Evolutionary conservation across 306 rosid species (phyloP), one percentile per base, ranked within the genome.

Genomic region (Cicer judaicum): DNA sequence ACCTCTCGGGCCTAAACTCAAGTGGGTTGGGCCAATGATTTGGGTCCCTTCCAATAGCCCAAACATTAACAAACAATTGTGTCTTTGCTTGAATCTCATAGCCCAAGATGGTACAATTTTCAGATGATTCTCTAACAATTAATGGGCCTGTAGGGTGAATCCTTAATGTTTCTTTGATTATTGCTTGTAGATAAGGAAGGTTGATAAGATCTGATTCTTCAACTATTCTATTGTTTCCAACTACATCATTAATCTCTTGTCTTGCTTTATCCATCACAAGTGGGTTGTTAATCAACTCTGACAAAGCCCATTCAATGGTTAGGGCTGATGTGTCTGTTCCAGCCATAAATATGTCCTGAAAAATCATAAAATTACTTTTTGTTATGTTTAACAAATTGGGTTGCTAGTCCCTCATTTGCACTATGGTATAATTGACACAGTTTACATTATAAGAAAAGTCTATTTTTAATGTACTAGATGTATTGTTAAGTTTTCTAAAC

Each of bases 11-110:
- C 54, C 39, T 52, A 62, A 92, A 92, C 75, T 88, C 91, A 24
- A 88, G 88, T 2, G 97, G 96, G 8, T 79, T 84, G 12, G 85
- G 88, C 97, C 96, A 92, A 44, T 89, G 75, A 5, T 78, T 79
- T 1, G 96, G 88, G 65, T 93, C 98, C 69, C 96, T 88, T 0
- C 93, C 93, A 54, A 89, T 84, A 40, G 93, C 88, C 98, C 98
- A 93, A 47, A 88, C 65, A 57, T 93, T 93, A 9, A 91, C 81
- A 62, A 88, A 84, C 72, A 93, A 46, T n/a, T 72, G 85, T 2
- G 96, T 89, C 68, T 87, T 88, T 12, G 89, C 76, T 19, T 89
- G 91, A 66, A 93, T 91, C 13, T 91, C 90, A 66, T 88, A 89
- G 42, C 93, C 96, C 39, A 63, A 40, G 0, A 93, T 60, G 0